Percentiles rank a stretch among this genome's conserved stretches.
phyloP scores from a whole-genome alignment of 805 yeast species.

The Brettanomyces sp. region DNA sequence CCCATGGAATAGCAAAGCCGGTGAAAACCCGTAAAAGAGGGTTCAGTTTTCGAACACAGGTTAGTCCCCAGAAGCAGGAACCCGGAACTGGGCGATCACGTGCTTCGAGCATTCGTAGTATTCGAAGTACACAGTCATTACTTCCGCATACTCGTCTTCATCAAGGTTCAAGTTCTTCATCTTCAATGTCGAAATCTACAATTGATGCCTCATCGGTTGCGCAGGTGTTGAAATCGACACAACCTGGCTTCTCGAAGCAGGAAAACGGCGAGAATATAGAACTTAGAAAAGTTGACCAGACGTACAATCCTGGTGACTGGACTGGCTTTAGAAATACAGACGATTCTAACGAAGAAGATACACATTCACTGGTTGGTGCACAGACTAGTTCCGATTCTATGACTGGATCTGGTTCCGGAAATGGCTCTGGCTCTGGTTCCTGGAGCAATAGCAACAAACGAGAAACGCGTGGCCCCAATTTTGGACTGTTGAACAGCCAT shows the following conservation, averaged over 20 bases:
- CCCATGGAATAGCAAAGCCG: constrained; percentile 9
- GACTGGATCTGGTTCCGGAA: not conserved
- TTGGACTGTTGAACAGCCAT: not conserved
- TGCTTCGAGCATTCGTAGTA: not conserved
- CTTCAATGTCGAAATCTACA: not conserved
- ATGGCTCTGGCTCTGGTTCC: not conserved
- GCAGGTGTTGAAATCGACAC: constrained; percentile 1
- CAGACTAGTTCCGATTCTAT: constrained; percentile 1
- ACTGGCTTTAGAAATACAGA: constrained; percentile 11
- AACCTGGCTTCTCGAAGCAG: not conserved
- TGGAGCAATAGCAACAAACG: too few species aligned
- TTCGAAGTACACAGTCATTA: not conserved
- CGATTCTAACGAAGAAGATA: constrained; percentile 5
- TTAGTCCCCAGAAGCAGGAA: constrained; percentile 37
- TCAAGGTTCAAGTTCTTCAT: too few species aligned
- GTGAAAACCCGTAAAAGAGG: constrained; percentile 46
- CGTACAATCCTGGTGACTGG: constrained; percentile 18
- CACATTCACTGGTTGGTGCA: too few species aligned
- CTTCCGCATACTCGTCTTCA: not conserved
- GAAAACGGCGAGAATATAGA: constrained; percentile 16
- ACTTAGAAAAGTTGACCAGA: constrained; percentile 22
- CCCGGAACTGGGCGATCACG: constrained; percentile 14
- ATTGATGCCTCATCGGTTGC: not conserved
- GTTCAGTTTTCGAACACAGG: constrained; percentile 56
- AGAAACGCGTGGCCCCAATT: not conserved